phyloP scores from a whole-genome alignment of 441 rosid species.

The Erodium moschatum region DNA sequence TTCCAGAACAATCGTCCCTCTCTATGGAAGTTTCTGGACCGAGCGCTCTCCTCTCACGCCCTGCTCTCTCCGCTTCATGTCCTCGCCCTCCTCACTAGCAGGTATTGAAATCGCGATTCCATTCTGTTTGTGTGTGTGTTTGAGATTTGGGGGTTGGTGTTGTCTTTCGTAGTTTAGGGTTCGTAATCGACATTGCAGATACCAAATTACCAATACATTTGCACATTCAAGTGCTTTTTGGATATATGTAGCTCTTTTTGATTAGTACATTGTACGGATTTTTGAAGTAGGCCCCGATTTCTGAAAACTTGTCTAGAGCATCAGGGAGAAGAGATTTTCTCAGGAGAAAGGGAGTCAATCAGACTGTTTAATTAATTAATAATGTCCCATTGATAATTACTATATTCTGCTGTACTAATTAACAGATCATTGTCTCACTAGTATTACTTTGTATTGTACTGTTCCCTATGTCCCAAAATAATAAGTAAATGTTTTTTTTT shows the following conservation, averaged over 20 bases:
- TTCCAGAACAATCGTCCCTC: slow-evolving; percentile 37
- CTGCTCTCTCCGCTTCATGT: slow-evolving; percentile 43
- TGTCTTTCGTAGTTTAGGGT: not conserved
- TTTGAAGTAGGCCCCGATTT: not conserved
- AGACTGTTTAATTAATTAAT: too few relatives aligned
- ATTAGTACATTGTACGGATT: not conserved
- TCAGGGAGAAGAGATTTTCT: too few relatives aligned
- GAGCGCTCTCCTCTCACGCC: slow-evolving; percentile 33
- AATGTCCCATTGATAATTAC: too few relatives aligned
- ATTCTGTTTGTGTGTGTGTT: too few relatives aligned
- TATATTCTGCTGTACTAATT: too few relatives aligned
- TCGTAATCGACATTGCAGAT: not conserved
- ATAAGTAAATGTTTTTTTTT: too few relatives aligned
- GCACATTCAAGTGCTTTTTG: not conserved
- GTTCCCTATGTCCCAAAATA: too few relatives aligned
- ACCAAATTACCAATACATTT: not conserved
- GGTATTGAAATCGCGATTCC: slow-evolving; percentile 16
- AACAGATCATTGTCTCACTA: too few relatives aligned
- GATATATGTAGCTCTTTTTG: not conserved
- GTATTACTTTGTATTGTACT: too few relatives aligned
- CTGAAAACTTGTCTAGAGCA: not conserved
- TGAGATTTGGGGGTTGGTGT: not conserved
- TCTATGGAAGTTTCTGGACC: slow-evolving; percentile 51
- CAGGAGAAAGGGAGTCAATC: too few relatives aligned
- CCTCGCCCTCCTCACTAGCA: slow-evolving; percentile 45